A percentile compares a stretch with the other conserved stretches of the same genome.
Evolutionary conservation across 108 stramenopile genomes (phyloP).

Genomic region (Aureococcus anophagefferens): DNA sequence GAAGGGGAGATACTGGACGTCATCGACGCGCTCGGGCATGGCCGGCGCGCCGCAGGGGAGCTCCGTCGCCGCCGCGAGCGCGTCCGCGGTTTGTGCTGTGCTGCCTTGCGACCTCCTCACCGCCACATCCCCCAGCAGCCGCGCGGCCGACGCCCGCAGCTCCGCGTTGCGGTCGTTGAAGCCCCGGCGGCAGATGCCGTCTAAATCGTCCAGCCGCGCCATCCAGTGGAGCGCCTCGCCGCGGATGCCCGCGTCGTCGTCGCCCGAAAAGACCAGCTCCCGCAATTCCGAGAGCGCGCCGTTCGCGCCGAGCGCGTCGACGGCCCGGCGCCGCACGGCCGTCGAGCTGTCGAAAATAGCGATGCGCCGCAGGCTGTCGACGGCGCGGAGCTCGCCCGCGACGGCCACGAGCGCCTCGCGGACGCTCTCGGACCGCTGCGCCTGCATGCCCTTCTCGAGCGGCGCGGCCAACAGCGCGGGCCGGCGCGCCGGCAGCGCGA

Average conservation of each 20-base stretch:
- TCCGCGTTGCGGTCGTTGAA: not conserved
- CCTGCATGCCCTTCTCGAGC: not conserved
- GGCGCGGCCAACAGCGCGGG: not conserved
- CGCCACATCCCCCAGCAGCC: not conserved
- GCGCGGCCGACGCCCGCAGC: not conserved
- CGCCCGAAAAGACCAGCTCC: not conserved
- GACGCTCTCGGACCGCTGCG: not conserved
- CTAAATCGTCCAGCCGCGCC: not conserved
- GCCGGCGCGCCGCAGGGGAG: too few species aligned
- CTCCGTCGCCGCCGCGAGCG: too few species aligned
- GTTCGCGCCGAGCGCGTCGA: not conserved
- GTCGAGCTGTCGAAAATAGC: not conserved
- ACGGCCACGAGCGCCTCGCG: not conserved
- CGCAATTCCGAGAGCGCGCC: not conserved
- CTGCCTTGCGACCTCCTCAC: too few species aligned
- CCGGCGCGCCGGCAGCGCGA: not conserved
- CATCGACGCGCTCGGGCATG: too few species aligned
- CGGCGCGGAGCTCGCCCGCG: not conserved
- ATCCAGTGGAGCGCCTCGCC: not conserved
- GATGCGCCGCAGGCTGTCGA: not conserved
- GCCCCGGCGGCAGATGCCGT: not conserved
- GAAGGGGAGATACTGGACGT: too few species aligned
- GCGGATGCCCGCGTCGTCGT: not conserved
- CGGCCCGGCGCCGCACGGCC: not conserved
- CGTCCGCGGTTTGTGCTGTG: too few species aligned